phyloP scores from a whole-genome alignment of 768 basidiomycete genomes.

The Trametes cinnabarina region DNA sequence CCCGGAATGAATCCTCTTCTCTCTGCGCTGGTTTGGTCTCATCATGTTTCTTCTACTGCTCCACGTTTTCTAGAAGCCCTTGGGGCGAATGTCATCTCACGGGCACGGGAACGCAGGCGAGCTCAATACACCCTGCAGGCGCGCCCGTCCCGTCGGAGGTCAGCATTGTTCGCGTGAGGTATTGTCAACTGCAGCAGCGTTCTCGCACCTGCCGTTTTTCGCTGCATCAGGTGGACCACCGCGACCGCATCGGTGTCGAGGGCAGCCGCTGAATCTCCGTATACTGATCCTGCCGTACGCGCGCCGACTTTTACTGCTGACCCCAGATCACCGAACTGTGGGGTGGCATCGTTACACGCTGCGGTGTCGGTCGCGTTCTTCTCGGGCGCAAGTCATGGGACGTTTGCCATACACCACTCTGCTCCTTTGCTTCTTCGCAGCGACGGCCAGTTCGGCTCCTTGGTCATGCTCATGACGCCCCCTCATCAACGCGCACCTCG shows the following conservation, averaged over 20 bases:
- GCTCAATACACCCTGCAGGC: not conserved
- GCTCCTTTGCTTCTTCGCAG: slow-evolving; percentile 5
- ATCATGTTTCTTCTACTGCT: slow-evolving; percentile 12
- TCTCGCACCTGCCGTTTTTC: slow-evolving; percentile 7
- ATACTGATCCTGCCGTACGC: not conserved
- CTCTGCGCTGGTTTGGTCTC: not conserved
- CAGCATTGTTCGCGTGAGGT: not conserved
- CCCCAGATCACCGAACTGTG: slow-evolving; percentile 11
- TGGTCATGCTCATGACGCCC: not conserved
- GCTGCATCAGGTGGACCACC: slow-evolving; percentile 1
- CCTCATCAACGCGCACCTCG: slow-evolving; percentile 1
- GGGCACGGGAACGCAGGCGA: slow-evolving; percentile 8
- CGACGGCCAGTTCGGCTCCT: slow-evolving; percentile 3
- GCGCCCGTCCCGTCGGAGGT: slow-evolving; percentile 1
- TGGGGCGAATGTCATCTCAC: slow-evolving; percentile 1
- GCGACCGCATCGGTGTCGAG: not conserved
- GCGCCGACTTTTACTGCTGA: not conserved
- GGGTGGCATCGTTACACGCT: slow-evolving; percentile 6
- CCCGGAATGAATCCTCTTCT: not conserved
- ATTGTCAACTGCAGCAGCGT: not conserved
- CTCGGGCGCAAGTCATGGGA: slow-evolving; percentile 14
- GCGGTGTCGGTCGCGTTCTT: slow-evolving; percentile 8
- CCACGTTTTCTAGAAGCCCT: slow-evolving; percentile 16
- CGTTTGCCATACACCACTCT: not conserved
- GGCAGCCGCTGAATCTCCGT: slow-evolving; percentile 13